Evolutionary conservation across 1,139 yeast genomes (phyloP).

Genomic region (Magnusiomyces ingens): DNA sequence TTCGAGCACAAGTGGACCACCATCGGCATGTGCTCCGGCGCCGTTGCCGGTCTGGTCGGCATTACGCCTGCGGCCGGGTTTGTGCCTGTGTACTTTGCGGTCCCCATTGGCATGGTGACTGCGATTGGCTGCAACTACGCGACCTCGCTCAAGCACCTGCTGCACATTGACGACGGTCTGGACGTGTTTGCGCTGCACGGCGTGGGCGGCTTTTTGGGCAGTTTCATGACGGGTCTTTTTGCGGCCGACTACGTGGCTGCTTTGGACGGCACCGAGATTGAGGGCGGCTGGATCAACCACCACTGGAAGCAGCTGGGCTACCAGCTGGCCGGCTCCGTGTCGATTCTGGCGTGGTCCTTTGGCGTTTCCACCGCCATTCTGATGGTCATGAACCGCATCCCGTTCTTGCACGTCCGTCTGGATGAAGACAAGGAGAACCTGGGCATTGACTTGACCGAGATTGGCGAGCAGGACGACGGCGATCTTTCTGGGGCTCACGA

Average conservation of each 20-base stretch:
- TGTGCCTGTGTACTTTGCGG: constrained; percentile 84
- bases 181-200: constrained; percentile 94
- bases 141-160: constrained; percentile 63
- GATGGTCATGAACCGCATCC: constrained; percentile 68
- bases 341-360: constrained; percentile 78
- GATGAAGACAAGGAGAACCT: constrained; percentile 82
- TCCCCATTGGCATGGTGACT: constrained; percentile 75
- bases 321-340: constrained; percentile 78
- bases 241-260: constrained; percentile 92
- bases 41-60: constrained; percentile 90
- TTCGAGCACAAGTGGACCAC: constrained; percentile 91
- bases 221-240: constrained; percentile 78
- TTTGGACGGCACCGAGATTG: constrained; percentile 53
- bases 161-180: constrained; percentile 88
- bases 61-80: constrained; percentile 97
- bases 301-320: constrained; percentile 85
- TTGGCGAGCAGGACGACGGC: constrained; percentile 60
- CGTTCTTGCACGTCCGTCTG: constrained; percentile 75
- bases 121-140: constrained; percentile 79
- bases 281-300: constrained; percentile 93
- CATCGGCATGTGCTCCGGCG: constrained; percentile 89
- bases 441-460: constrained; percentile 85
- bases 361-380: constrained; percentile 66
- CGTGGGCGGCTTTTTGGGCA: constrained; percentile 85
- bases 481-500: too few relatives aligned